Evolutionary conservation across 176 grass and related monocot species (phyloP), one percentile per base, ranked within the genome.

Genomic region (Ampelocalamus luodianensis): DNA sequence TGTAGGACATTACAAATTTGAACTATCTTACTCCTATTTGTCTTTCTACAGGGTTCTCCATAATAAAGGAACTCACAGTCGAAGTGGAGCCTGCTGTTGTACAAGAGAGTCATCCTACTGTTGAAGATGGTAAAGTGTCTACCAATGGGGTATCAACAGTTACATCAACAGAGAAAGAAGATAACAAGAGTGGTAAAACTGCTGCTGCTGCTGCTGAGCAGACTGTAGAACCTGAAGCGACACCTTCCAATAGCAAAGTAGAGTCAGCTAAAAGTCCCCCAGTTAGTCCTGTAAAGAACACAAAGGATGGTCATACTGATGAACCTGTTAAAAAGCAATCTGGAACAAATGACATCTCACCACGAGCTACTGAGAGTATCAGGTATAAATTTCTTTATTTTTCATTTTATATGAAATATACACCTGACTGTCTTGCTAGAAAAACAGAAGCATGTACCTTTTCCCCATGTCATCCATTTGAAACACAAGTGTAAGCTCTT

Each of bases 41-140:
- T 70, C 9, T 76, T 88, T 89, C 76, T 89, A 56, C 78, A 98
- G 96, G 96, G 1, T 98, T 98, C 86, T 78, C 89, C 63, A 82
- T 92, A 79, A 94, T 98, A 88, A 95, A 98, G 74, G 96, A 98
- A 74, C 88, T 98, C 68, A 98, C 93, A 26, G 85, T 98, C 44
- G 96, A 96, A 94, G 77, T 92, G 53, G 93, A 96, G 76, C 94
- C 91, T 49, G 78, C 93, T 42, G 36, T 68, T 84, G 76, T 44
- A 86, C 82, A 90, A 84, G 70, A 90, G 77, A 89, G 53, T 61
- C 79, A 91, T 63, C 74, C 91, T 73, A 48, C 84, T 54, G 83
- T 68, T 80, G 81, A 88, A 72, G 86, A 92, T 60, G 82, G 71
- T 48, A 89, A 95, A 86, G 82, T 76, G 37, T 85, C 93, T 78